Base-by-base conservation (phyloP, 2,329 filamentous ascomycete genomes). In the Parasarocladium wereldwijsianum region DNA sequence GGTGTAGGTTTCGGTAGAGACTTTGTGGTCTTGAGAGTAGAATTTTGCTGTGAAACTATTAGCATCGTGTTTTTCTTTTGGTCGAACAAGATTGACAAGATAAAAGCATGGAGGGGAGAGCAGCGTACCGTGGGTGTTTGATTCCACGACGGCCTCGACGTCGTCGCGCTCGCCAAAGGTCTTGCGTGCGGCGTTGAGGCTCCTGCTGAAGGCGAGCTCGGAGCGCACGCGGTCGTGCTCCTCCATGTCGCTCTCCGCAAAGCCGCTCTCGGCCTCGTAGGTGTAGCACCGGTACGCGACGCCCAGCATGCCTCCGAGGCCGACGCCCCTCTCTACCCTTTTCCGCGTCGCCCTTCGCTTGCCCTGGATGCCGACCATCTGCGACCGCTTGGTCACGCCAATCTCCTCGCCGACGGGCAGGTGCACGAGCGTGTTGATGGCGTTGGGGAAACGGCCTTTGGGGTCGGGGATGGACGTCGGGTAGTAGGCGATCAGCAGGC, bases 231-330 rank as follows among this genome's bases (percentile, higher is more conserved):
- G 57, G 38, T 83, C 66, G 40, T 72, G 84, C 38, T 77, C 69
- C 3, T 79, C 72, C 18, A 80, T 47, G 33, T 82, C 70, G 13
- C 65, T 62, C 49, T 85, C 78, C 0, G 79, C 79, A 37, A 86
- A 85, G 0, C 80, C 80, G 0, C 70, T 54, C 29, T 70, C 54
- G 52, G 67, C 55, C 7, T 53, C 36, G 29, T 62, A 62, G 1
- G 50, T 46, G 24, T 60, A 62, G 12, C 49, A 49, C 0, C 50
- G 50, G 24, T 57, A 62, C 0, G 48, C 55, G 2, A 54, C 40
- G 8, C 44, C 38, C 21, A 56, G 35, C 5, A 41, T 45, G 4
- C 52, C 50, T 0, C 58, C 58, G 0, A 48, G 42, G 1, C 59
- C 58, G 0, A 51, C 35, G 4, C 57, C 57, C 0, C 42, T 39